A percentile compares a stretch with the other conserved stretches of the same genome.
These are phyloP conservation scores for Crithidia expoeki DNA, from an alignment of 208 protist species.

Conservation along the genomic window DNA sequence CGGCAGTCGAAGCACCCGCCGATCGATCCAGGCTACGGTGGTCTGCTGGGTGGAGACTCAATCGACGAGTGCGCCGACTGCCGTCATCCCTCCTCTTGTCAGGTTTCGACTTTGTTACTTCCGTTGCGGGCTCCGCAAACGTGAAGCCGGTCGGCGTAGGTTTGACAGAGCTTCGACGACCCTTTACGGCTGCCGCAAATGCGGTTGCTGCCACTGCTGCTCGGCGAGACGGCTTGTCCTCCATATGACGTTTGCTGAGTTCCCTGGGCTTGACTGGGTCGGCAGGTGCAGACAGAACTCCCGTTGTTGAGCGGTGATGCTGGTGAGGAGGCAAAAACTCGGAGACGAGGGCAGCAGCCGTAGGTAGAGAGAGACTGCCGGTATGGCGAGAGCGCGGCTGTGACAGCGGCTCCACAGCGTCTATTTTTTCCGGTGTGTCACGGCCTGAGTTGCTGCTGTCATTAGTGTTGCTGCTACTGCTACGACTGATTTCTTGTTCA, in stretches of 20 bases:
- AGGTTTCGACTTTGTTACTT: neutral
- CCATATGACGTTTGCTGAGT: neutral
- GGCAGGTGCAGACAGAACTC: neutral
- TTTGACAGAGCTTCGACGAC: neutral
- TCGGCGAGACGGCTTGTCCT: neutral
- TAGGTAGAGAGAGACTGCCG: constrained; percentile 11
- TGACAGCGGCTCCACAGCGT: constrained; percentile 6
- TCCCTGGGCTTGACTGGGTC: neutral
- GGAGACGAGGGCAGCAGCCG: constrained; percentile 1
- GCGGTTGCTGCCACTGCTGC: neutral
- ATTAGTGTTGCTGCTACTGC: neutral
- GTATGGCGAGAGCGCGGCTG: neutral
- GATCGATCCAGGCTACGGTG: neutral
- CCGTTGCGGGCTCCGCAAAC: neutral
- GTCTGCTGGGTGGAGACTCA: neutral
- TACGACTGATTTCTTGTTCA: neutral
- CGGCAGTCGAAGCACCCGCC: neutral
- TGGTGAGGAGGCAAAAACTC: constrained; percentile 1
- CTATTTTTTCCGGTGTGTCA: neutral
- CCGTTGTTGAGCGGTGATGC: neutral
- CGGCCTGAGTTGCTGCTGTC: too few relatives aligned
- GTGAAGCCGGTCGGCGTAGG: neutral
- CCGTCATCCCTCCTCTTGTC: neutral
- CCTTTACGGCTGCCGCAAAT: neutral
- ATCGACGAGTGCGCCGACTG: neutral